Percentiles rank a stretch among this genome's conserved stretches.
Evolutionary conservation across 441 rosid genomes (phyloP).

Genomic region (Corymbia calophylla): DNA sequence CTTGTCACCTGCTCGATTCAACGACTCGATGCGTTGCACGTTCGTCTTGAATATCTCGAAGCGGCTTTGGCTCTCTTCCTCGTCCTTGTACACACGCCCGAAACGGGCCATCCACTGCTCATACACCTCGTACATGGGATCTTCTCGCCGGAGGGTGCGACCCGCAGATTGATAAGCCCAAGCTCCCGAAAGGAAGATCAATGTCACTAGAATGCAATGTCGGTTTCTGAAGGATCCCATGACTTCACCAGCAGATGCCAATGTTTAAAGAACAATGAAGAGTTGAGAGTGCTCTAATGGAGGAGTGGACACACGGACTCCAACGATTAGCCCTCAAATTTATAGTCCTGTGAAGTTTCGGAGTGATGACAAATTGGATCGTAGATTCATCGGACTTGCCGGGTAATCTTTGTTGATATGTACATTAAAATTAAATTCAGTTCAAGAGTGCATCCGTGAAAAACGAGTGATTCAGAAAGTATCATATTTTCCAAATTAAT

Average conservation of each 20-base stretch:
- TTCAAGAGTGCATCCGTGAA: not conserved
- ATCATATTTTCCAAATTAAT: too few relatives aligned
- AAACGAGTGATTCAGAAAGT: too few relatives aligned
- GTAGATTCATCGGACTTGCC: not conserved
- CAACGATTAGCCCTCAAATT: not conserved
- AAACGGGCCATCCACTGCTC: slow-evolving; percentile 19
- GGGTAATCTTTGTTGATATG: not conserved
- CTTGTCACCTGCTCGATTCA: not conserved
- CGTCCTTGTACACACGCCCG: slow-evolving; percentile 10
- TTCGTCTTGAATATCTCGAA: slow-evolving; percentile 12
- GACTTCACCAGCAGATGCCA: not conserved
- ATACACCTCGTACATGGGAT: not conserved
- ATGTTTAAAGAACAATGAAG: not conserved
- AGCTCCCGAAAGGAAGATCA: slow-evolving; percentile 9
- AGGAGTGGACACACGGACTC: not conserved
- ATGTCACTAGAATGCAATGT: not conserved
- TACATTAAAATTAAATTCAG: not conserved
- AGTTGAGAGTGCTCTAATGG: not conserved
- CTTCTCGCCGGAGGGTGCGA: not conserved
- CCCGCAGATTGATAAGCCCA: not conserved
- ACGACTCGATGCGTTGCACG: not conserved
- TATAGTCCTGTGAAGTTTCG: not conserved
- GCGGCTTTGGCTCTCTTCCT: slow-evolving; percentile 9
- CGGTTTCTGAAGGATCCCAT: not conserved
- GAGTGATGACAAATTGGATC: not conserved